Conservation (phyloP, 2,329 filamentous ascomycete genomes). For the Exophiala viscosa region DNA sequence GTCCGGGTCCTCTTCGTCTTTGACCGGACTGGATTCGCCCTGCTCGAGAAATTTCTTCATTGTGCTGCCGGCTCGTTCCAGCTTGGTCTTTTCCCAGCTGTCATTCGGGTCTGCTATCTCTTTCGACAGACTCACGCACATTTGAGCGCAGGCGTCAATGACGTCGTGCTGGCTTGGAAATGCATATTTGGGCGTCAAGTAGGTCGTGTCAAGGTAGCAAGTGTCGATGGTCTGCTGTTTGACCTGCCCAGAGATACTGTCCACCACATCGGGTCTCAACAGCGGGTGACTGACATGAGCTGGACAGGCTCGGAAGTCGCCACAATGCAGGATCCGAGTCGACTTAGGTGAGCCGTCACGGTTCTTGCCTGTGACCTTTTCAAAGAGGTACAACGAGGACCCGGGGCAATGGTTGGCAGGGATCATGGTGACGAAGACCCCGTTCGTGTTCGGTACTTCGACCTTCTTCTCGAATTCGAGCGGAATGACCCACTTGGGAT, state of each 20-base stretch:
- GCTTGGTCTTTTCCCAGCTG: constrained; percentile 56
- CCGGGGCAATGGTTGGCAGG: constrained; percentile 95
- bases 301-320: constrained; percentile 88
- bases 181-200: constrained; percentile 90
- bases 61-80: constrained; percentile 52
- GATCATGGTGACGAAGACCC: constrained; percentile 88
- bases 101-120: constrained; percentile 57
- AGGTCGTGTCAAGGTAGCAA: constrained; percentile 96
- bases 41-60: constrained; percentile 62
- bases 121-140: constrained; percentile 74
- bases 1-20: constrained; percentile 29
- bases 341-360: constrained; percentile 49
- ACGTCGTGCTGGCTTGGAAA: constrained; percentile 89
- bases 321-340: constrained; percentile 87
- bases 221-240: constrained; percentile 86
- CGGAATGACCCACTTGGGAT: constrained; percentile 77
- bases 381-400: constrained; percentile 88
- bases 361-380: constrained; percentile 66
- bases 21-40: constrained; percentile 37
- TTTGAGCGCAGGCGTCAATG: constrained; percentile 78
- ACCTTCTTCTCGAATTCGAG: constrained; percentile 78
- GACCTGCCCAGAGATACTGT: constrained; percentile 65
- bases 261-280: constrained; percentile 69
- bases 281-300: constrained; percentile 79
- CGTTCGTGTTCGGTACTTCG: constrained; percentile 76